Evolutionary conservation across 2,329 filamentous ascomycete genomes (phyloP).

Genomic region (Ceratocystis cubensis): DNA sequence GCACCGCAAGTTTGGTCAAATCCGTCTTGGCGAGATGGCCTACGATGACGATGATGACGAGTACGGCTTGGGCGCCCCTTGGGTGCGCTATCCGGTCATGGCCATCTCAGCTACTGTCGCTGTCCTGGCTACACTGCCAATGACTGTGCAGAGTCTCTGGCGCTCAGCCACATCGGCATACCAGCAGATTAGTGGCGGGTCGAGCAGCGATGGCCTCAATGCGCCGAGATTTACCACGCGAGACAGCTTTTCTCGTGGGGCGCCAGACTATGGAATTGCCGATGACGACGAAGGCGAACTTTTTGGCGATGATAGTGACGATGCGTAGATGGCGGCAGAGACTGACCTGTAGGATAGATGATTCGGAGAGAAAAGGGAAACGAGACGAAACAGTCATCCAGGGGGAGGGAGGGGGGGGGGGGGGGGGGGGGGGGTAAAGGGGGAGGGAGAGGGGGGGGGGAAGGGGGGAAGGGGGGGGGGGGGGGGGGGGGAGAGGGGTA

Average conservation of each 20-base stretch:
- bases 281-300: slow-evolving; percentile 92
- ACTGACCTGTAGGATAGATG: neutral
- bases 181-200: slow-evolving; percentile 38
- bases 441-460: too few species aligned
- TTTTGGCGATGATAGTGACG: slow-evolving; percentile 83
- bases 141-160: slow-evolving; percentile 63
- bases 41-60: slow-evolving; percentile 80
- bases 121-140: slow-evolving; percentile 49
- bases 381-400: neutral
- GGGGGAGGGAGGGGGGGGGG: too few species aligned
- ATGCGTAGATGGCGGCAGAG: slow-evolving; percentile 43
- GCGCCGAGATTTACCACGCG: slow-evolving; percentile 71
- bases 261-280: slow-evolving; percentile 77
- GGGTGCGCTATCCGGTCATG: slow-evolving; percentile 73
- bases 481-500: neutral
- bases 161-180: slow-evolving; percentile 44
- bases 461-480: too few species aligned
- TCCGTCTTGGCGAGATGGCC: slow-evolving; percentile 67
- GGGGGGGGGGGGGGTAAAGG: neutral
- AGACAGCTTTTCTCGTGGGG: slow-evolving; percentile 74
- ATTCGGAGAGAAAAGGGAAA: neutral
- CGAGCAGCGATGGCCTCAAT: slow-evolving; percentile 36
- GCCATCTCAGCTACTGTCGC: slow-evolving; percentile 53
- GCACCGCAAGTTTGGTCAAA: slow-evolving; percentile 82
- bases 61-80: slow-evolving; percentile 49